These are phyloP conservation scores for Cryptosporidium muris DNA, from an alignment of 169 alveolate genomes.

Conservation along the genomic window DNA sequence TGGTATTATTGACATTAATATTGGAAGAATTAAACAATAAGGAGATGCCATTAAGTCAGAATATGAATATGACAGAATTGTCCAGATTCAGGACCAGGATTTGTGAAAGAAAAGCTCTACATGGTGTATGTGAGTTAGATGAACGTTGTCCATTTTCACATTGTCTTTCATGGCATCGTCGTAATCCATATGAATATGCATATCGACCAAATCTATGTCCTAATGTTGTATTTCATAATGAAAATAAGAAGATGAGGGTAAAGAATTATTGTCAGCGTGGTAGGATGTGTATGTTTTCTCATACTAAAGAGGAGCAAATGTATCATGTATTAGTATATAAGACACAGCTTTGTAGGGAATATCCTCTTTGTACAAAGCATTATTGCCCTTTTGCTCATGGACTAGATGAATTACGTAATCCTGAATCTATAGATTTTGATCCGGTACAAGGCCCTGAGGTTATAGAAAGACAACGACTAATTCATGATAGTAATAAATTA, in stretches of 20 bases:
- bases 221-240: conserved; percentile 66
- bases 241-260: conserved; percentile 67
- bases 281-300: conserved; percentile 72
- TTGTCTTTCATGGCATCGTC: conserved; percentile 71
- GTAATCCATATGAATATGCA: conserved; percentile 68
- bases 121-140: conserved; percentile 69
- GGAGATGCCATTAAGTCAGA: conserved; percentile 64
- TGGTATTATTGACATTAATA: not conserved
- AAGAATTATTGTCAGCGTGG: conserved; percentile 70
- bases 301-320: conserved; percentile 71
- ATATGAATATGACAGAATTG: conserved; percentile 70
- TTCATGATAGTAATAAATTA: conserved; percentile 66
- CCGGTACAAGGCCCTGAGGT: conserved; percentile 71
- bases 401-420: conserved; percentile 47
- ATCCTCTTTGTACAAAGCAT: conserved; percentile 68
- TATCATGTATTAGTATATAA: conserved; percentile 66
- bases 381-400: conserved; percentile 72
- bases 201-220: conserved; percentile 68
- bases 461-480: conserved; percentile 66
- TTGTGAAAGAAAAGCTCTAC: conserved; percentile 68
- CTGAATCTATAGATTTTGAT: conserved; percentile 60
- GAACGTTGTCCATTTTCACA: conserved; percentile 68
- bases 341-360: conserved; percentile 63
- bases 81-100: conserved; percentile 71
- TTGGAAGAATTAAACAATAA: not conserved